Evolutionary conservation across 2,329 filamentous ascomycete species (phyloP), one percentile per base, ranked within the genome.

Genomic region (Alternaria atra): DNA sequence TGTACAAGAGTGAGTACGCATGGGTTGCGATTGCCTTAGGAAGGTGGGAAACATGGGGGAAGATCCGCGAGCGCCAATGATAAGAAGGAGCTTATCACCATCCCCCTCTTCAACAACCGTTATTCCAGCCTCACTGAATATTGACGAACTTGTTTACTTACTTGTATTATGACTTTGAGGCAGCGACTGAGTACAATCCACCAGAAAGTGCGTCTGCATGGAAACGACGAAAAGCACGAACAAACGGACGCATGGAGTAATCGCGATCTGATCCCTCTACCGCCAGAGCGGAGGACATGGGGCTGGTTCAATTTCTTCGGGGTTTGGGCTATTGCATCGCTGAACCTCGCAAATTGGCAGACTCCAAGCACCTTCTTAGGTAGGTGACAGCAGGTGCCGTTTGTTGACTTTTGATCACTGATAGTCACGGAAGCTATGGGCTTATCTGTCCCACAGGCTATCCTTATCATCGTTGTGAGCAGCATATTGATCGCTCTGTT

Each of bases 281-380:
- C 79, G 2, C 77, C 75, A 1, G 72, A 63, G n/a, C 76, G 80
- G 7, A 71, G 70, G 48, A 82, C 77, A n/a, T 80, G 78, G 70
- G 78, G 72, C 7, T 81, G 77, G 64, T 75, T 80, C 58, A 78
- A 81, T 58, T 83, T 76, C 68, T 83, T 81, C 58, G 82, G 81
- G 5, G 65, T 80, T 69, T 71, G 80, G 80, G 72, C 79, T 58
- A 69, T 77, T 75, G 71, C 78, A 58, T 74, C 77, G 69, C 39
- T 74, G 52, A 83, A 82, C 40, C 73, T 83, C 37, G 67, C 79
- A 7, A 83, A 81, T 48, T 84, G 82, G 82, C 82, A 84, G 63
- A 81, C 79, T 1, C 81, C 82, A n/a, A 82, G 78, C 63, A 81
- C 79, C 0, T 84, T 82, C 61, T 64, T 85, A 34, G 81, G 74